Evolutionary conservation across 371 early-diverging fungal genomes (phyloP), one percentile per base, ranked within the genome.

Genomic region (Rhizopus arrhizus): DNA sequence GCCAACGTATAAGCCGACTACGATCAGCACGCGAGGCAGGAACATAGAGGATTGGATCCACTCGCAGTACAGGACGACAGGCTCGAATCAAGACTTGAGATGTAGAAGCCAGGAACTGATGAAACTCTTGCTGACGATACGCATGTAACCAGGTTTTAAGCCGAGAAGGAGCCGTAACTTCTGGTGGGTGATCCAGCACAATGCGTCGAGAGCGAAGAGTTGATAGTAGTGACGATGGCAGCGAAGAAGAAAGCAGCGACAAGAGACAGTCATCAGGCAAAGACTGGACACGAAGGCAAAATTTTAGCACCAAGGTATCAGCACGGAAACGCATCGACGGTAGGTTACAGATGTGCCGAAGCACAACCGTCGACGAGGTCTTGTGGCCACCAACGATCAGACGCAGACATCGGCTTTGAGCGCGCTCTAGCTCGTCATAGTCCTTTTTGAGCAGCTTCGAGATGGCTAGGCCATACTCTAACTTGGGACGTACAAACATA

Each of bases 291-390:
- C 58, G 64, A 6, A 35, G 32, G 3, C 58, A 5, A 5, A 52
- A 60, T 22, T 56, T 64, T 5, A 47, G 48, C 3, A 5, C 28
- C 3, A 69, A 56, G 11, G 50, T 58, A 1, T 15, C 2, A 2
- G 57, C 42, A 0, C 65, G 46, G 0, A 53, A 55, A 3, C 7
- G 9, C 69, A 69, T 64, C 0, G 29, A 42, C 0, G 61, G 61
- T 0, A 66, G 42, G n/a, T 71, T 59, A 5, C 50, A 45, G 5
- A 71, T 33, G 12, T 63, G 66, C 10, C 43, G 52, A 22, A 70
- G 56, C 41, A 66, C 49, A 9, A 29, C 56, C 0, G 66, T 65
- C 0, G 57, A 57, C 34, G 3, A 10, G 36, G 22, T 22, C 22
- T 22, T 22, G 22, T 22, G 22, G 22, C 22, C 22, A 22, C 22